phyloP scores from a whole-genome alignment of 805 yeast species.

The Schwanniomyces pseudopolymorphus region DNA sequence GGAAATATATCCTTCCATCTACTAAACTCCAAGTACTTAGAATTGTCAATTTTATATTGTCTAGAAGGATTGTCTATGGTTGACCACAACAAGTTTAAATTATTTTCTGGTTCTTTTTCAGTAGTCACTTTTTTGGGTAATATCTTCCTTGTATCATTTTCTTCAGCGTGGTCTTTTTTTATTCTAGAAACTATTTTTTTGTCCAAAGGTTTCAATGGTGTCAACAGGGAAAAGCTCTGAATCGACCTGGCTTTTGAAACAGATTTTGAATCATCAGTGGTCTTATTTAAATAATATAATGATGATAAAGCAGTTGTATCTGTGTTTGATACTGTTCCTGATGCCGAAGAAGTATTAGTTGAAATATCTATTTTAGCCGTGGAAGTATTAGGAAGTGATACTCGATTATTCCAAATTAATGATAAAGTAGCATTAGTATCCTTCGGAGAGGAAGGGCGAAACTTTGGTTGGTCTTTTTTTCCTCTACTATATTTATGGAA shows the following conservation, averaged over 20 bases:
- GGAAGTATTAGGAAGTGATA: constrained; percentile 12
- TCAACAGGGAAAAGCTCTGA: not conserved
- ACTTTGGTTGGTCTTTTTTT: not conserved
- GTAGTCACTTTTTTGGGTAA: not conserved
- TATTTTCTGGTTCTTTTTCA: constrained; percentile 9
- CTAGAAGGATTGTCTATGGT: constrained; percentile 68
- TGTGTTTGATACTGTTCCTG: constrained; percentile 36
- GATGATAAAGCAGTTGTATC: constrained; percentile 39
- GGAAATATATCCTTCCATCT: constrained; percentile 94
- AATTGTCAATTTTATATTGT: constrained; percentile 53
- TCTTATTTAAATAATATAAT: constrained; percentile 36
- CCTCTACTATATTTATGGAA: not conserved
- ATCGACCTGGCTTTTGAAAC: constrained; percentile 1
- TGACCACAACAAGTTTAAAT: constrained; percentile 29
- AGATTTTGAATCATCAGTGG: constrained; percentile 16
- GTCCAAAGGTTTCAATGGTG: not conserved
- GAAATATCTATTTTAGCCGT: constrained; percentile 24
- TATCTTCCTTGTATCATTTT: not conserved
- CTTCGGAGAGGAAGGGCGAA: constrained; percentile 6
- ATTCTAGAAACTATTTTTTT: not conserved
- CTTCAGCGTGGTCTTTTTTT: not conserved
- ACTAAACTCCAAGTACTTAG: constrained; percentile 63
- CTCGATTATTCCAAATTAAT: constrained; percentile 21
- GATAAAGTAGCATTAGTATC: constrained; percentile 25
- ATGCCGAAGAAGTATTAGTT: constrained; percentile 33